Evolutionary conservation across 2,329 filamentous ascomycete species (phyloP), one percentile per base, ranked within the genome.

Genomic region (Xylariaceae sp.): DNA sequence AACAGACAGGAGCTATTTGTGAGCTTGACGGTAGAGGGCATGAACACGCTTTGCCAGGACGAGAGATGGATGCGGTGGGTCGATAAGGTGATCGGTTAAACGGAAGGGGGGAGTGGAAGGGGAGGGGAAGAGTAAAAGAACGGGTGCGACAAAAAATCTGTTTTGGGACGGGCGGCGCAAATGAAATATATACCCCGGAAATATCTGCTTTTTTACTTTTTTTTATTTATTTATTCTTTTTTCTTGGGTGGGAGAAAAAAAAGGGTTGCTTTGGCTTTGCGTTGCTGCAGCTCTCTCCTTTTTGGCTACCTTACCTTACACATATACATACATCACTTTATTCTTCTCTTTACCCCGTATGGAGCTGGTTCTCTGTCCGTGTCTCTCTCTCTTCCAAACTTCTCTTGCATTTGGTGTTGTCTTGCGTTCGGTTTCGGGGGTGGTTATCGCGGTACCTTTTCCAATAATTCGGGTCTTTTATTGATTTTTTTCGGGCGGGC

Each of bases 11-110:
- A 73, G 57, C 62, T 73, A 13, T 73, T 70, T 55, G 67, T 73
- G 47, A 71, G 70, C 66, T 55, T 73, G 54, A 69, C 69, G 13
- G 64, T 69, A 50, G 69, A 67, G 42, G 68, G 69, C 45, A 73
- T 73, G 71, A 63, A 67, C 45, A 61, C 67, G 49, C 63, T 73
- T 37, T 72, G 70, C 57, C 57, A 63, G 51, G 71, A 73, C 53
- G 55, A 66, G 57, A 66, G 67, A 51, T 73, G 71, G 71, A 68
- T 69, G 63, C 52, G 56, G 47, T 73, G 71, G 71, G 67, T 73
- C 42, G 71, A 73, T 62, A 69, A 67, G 57, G 60, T 72, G 49
- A 69, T 73, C 62, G 69, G 69, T 55, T 73, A 63, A 71, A 53
- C 51, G 9, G 11, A 10, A 44, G 45, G 50, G 51, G 34, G 42